These are phyloP conservation scores for Phyllosticta ampelicida DNA, from an alignment of 2,329 filamentous ascomycete genomes.

Conservation along the genomic window DNA sequence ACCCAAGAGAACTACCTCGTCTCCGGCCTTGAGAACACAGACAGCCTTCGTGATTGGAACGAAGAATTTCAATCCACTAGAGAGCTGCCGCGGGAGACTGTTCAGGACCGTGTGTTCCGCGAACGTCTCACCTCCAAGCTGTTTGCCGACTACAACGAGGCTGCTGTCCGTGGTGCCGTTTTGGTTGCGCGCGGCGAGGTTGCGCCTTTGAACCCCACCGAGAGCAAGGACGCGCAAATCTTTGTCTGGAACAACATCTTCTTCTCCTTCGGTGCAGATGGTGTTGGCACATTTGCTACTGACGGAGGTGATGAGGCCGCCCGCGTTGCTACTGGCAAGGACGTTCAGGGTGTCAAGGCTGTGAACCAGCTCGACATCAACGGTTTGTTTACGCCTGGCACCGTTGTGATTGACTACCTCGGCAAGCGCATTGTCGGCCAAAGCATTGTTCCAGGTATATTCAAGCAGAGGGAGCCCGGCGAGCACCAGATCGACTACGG, in stretches of 20 bases:
- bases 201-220: conserved; percentile 86
- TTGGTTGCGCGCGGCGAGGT: conserved; percentile 89
- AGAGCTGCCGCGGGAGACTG: conserved; percentile 83
- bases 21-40: conserved; percentile 82
- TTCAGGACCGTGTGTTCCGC: conserved; percentile 92
- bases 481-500: conserved; percentile 99
- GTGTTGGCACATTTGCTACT: conserved; percentile 90
- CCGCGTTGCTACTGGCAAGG: conserved; percentile 89
- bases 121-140: conserved; percentile 91
- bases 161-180: conserved; percentile 81
- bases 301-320: conserved; percentile 96
- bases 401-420: conserved; percentile 91
- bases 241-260: conserved; percentile 99
- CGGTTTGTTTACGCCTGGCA: conserved; percentile 88
- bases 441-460: conserved; percentile 96
- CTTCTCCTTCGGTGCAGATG: conserved; percentile 96
- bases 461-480: conserved; percentile 93
- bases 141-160: conserved; percentile 95
- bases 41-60: conserved; percentile 95
- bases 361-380: conserved; percentile 97
- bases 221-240: conserved; percentile 86
- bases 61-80: conserved; percentile 97
- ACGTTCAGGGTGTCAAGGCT: conserved; percentile 84
- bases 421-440: conserved; percentile 96
- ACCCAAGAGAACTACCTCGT: conserved; percentile 90